Conservation (phyloP, 352 stramenopile genomes). For the Phytophthora vignae region DNA sequence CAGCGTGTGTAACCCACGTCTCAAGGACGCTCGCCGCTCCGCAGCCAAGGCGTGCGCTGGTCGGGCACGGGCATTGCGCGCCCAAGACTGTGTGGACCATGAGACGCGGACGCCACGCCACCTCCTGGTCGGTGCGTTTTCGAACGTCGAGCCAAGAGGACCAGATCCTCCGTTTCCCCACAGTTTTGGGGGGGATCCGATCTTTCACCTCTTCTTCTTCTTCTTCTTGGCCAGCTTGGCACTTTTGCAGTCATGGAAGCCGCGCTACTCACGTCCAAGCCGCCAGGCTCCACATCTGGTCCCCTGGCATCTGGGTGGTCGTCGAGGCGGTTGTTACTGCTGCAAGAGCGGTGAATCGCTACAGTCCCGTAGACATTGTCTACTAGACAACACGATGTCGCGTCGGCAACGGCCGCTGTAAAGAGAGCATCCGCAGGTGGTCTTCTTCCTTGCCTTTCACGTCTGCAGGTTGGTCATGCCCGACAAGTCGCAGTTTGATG, state of each 20-base stretch:
- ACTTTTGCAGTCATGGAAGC: slow-evolving; percentile 14
- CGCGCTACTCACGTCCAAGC: slow-evolving; percentile 19
- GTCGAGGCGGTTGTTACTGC: slow-evolving; percentile 13
- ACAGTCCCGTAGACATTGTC: neutral
- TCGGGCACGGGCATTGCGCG: slow-evolving; percentile 2
- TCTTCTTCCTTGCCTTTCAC: too few relatives aligned
- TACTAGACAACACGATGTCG: neutral
- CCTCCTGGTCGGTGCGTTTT: neutral
- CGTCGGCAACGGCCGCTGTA: neutral
- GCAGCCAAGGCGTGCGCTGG: slow-evolving; percentile 2
- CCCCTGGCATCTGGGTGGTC: slow-evolving; percentile 18
- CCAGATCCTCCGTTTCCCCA: neutral
- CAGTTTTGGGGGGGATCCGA: too few relatives aligned
- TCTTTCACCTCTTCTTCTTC: neutral
- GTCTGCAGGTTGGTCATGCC: neutral
- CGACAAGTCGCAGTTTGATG: neutral
- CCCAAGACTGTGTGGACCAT: neutral
- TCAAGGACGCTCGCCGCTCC: slow-evolving; percentile 9
- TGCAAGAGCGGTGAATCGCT: neutral
- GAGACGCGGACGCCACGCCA: neutral
- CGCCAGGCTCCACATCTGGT: neutral
- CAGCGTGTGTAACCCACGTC: slow-evolving; percentile 29
- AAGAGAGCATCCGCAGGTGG: neutral
- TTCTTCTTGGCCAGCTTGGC: slow-evolving; percentile 10
- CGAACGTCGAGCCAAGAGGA: neutral